These are phyloP conservation scores for Schwanniomyces vanrijiae DNA, from an alignment of 805 yeast genomes.

Conservation along the genomic window DNA sequence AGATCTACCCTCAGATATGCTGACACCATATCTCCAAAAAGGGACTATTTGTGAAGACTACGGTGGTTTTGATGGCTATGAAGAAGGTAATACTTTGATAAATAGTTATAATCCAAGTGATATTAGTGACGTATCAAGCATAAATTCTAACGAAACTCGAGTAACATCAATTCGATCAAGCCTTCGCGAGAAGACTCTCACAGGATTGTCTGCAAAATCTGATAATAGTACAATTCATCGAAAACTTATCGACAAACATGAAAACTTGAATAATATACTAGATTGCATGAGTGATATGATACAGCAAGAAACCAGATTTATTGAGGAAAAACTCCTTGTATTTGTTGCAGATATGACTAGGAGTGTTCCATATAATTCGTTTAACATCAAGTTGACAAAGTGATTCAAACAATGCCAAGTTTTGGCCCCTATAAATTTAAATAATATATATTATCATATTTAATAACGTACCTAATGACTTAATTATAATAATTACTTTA, in stretches of 20 bases:
- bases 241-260: constrained; percentile 5
- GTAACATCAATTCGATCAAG: constrained; percentile 1
- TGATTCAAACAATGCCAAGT: background rate
- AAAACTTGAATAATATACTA: constrained; percentile 16
- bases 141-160: constrained; percentile 7
- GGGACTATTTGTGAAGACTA: background rate
- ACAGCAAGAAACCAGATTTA: constrained; percentile 17
- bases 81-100: constrained; percentile 2
- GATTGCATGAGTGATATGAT: constrained; percentile 30
- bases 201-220: background rate
- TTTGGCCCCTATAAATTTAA: background rate
- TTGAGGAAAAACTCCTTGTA: constrained; percentile 14
- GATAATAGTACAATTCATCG: background rate
- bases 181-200: background rate
- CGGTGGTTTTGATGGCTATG: background rate
- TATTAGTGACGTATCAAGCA: background rate
- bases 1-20: background rate
- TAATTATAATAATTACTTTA: background rate
- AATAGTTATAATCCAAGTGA: background rate
- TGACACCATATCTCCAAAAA: background rate
- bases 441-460: background rate
- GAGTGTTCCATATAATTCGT: constrained; percentile 23
- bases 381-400: constrained; percentile 6
- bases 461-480: constrained; percentile 1
- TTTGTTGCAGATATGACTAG: constrained; percentile 13